Evolutionary conservation across 164 flowering plant species (phyloP).

Genomic region (Tetrastigma voinierianum): DNA sequence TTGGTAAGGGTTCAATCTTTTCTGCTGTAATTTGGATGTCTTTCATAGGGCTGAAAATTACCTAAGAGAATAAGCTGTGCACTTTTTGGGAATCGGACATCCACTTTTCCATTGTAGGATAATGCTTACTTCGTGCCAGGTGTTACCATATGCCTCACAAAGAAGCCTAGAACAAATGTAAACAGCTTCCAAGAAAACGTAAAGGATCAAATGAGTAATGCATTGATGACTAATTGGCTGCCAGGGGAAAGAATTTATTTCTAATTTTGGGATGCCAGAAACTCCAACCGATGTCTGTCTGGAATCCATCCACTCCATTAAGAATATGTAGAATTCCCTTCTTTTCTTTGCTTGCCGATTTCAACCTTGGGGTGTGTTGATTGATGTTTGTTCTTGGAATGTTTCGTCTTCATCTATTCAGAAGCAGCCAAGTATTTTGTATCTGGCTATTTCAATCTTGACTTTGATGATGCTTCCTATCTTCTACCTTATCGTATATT

Average conservation of each 20-base stretch:
- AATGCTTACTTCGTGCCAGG: too few species aligned
- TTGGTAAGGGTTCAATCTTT: conserved; percentile 44
- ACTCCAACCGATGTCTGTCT: neutral
- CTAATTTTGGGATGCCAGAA: neutral
- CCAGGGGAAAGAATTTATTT: neutral
- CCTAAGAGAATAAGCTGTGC: neutral
- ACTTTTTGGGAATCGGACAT: neutral
- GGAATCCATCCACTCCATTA: neutral
- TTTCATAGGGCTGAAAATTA: neutral
- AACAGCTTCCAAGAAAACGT: too few species aligned
- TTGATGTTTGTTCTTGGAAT: neutral
- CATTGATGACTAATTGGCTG: neutral
- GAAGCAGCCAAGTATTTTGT: conserved; percentile 71
- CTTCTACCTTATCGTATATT: conserved; percentile 72
- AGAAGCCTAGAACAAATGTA: too few species aligned
- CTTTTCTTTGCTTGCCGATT: neutral
- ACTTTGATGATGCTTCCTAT: conserved; percentile 83
- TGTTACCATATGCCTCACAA: too few species aligned
- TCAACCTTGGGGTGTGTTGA: neutral
- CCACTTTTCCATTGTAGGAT: neutral
- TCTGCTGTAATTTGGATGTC: conserved; percentile 2
- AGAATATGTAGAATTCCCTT: neutral
- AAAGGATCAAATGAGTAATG: neutral
- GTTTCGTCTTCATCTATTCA: conserved; percentile 37
- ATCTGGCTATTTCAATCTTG: conserved; percentile 69